Base-by-base conservation (phyloP, 148 eudicot genomes). In the Fagopyrum homotropicum region DNA sequence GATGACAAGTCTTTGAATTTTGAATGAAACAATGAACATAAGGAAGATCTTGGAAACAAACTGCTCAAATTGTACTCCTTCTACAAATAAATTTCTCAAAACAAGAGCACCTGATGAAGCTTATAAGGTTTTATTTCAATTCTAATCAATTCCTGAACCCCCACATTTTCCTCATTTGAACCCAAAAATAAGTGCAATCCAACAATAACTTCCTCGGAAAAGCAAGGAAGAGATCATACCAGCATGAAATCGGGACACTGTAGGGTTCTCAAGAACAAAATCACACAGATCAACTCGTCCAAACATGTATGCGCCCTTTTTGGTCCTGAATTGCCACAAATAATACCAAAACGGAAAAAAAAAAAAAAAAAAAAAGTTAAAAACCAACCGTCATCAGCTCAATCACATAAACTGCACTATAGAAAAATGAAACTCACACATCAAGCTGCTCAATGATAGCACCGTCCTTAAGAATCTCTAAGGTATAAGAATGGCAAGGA, bases 301-400 rank as follows among this genome's bases (percentile, higher is more conserved):
- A 82, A 95, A 92, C 98, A 95, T 92, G 82, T 88, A 95, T 7
- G 99, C 99, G 22, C 99, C 99, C 86, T 95, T 95, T 85, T 90
- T 81, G 29, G 90, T 70, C 68, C 99, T 95, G 82, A 49, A 79
- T 50, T n/a, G 77, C 40, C 40, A 69, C 45, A 77, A 78, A 73
- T n/a, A 35, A 19, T 55, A 68, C 26, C 50, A 19, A 10, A 68
- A 54, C 5, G 29, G 19, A 30, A 43, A 5, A 40, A 16, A 54
- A 19, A 10, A 66, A 54, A 7, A 43, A 29, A 29, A 46, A 4
- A 40, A 7, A 11, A 71, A 26, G 48, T 30, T 55, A 44, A 4
- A 74, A 15, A 57, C 68, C 66, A 74, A 44, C 12, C 5, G 26
- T 45, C 11, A 48, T 7, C 12, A 29, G 9, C 75, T 17, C 47